Evolutionary conservation across 116 monocot genomes (phyloP).

Genomic region (Phalaenopsis hybrid): DNA sequence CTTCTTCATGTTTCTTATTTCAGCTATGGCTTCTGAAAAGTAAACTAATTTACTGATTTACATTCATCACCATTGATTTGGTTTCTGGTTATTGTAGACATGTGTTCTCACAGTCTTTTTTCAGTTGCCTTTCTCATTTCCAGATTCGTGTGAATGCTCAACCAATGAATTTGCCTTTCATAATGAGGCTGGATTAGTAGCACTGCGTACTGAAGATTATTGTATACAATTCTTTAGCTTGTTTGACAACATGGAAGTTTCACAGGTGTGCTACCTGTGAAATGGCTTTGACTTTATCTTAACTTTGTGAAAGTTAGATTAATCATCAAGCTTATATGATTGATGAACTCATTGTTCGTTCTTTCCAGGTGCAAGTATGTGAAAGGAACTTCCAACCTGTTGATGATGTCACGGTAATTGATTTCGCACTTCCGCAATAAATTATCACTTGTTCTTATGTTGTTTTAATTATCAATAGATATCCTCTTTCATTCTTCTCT

Average conservation of each 20-base stretch:
- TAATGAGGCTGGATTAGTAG: conserved; percentile 44
- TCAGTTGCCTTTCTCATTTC: conserved; percentile 73
- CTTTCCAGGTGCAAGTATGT: conserved; percentile 80
- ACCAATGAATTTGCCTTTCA: conserved; percentile 43
- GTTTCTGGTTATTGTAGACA: background rate
- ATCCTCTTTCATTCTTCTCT: background rate
- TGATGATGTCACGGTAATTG: conserved; percentile 73
- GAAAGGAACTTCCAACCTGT: conserved; percentile 90
- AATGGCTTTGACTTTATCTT: background rate
- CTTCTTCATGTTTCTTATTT: background rate
- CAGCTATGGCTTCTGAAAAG: no score
- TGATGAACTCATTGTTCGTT: conserved; percentile 4
- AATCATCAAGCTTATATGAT: background rate
- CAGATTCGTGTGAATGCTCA: conserved; percentile 28
- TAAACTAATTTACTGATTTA: background rate
- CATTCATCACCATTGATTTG: background rate
- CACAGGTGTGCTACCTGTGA: conserved; percentile 40
- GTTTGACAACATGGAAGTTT: conserved; percentile 65
- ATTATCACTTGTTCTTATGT: background rate
- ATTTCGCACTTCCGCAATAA: background rate
- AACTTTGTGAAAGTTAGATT: background rate
- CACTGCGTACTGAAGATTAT: conserved; percentile 55
- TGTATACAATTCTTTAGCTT: conserved; percentile 84
- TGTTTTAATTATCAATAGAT: background rate
- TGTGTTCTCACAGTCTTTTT: conserved; percentile 18